Percentiles rank a stretch among this genome's conserved stretches.
Evolutionary conservation across 2,329 filamentous ascomycete genomes (phyloP).

Genomic region (Amauroascus verrucosus): DNA sequence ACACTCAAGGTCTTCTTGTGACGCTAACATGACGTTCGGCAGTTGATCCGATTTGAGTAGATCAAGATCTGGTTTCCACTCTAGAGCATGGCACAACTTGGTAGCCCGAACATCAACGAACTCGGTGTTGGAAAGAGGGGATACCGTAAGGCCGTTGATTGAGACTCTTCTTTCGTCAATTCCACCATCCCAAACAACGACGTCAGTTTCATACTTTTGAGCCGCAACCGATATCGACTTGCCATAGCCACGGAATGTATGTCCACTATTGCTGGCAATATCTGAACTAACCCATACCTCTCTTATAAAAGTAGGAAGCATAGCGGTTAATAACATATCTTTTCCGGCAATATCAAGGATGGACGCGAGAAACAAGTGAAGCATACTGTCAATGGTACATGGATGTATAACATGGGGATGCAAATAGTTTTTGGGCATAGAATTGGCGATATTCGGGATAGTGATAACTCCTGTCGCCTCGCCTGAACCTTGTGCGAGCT

Average conservation of each 20-base stretch:
- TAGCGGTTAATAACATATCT: constrained; percentile 19
- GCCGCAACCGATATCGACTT: constrained; percentile 19
- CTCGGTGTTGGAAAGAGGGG: constrained; percentile 4
- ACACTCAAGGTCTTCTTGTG: constrained; percentile 5
- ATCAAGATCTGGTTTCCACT: constrained; percentile 23
- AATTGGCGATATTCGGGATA: constrained; percentile 23
- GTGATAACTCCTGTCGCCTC: constrained; percentile 20
- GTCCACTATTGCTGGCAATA: constrained; percentile 17
- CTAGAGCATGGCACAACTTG: constrained; percentile 21
- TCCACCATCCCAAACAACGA: constrained; percentile 14
- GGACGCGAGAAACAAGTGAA: constrained; percentile 24
- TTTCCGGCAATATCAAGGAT: constrained; percentile 21
- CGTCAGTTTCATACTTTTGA: constrained; percentile 18
- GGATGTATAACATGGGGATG: constrained; percentile 30
- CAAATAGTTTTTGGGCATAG: constrained; percentile 28
- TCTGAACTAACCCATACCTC: constrained; percentile 27
- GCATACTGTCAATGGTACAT: constrained; percentile 28
- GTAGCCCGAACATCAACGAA: not conserved
- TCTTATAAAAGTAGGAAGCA: constrained; percentile 25
- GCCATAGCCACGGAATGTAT: constrained; percentile 22
- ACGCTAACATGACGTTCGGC: constrained; percentile 11
- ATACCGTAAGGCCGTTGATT: constrained; percentile 6
- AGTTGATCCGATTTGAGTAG: constrained; percentile 18
- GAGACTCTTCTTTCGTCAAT: constrained; percentile 15
- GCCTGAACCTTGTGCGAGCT: constrained; percentile 17